Evolutionary conservation across 1,284 basidiomycete species (phyloP).

Genomic region (Cystobasidium slooffiae): DNA sequence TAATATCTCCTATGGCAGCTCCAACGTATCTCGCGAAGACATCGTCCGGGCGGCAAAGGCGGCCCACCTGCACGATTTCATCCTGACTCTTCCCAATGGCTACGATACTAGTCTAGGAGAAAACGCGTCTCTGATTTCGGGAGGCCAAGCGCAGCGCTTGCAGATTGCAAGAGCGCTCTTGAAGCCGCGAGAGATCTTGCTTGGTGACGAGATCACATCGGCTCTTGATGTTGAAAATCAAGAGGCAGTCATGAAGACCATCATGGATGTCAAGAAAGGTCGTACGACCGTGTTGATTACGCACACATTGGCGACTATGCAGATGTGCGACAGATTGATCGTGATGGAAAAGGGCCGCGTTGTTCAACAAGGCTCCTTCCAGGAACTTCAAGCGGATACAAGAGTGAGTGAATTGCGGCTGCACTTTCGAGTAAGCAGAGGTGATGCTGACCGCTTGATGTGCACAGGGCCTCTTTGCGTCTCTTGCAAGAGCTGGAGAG

Average conservation of each 20-base stretch:
- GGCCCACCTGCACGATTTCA: conserved; percentile 86
- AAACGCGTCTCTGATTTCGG: conserved; percentile 83
- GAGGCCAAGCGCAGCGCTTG: conserved; percentile 91
- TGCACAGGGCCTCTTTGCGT: conserved; percentile 64
- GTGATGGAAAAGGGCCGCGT: conserved; percentile 77
- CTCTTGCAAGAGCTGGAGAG: conserved; percentile 81
- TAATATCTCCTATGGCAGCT: conserved; percentile 79
- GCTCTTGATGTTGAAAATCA: conserved; percentile 85
- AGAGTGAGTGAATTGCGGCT: conserved; percentile 60
- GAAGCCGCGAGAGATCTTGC: conserved; percentile 72
- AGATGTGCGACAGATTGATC: conserved; percentile 84
- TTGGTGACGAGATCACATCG: conserved; percentile 92
- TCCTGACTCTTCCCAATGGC: conserved; percentile 74
- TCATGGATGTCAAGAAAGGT: conserved; percentile 67
- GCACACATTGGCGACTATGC: conserved; percentile 90
- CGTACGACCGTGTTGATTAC: conserved; percentile 89
- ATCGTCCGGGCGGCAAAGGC: conserved; percentile 71
- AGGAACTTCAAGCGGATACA: conserved; percentile 68
- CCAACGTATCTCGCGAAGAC: conserved; percentile 59
- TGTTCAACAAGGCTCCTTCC: conserved; percentile 77
- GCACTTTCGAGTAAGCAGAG: background rate
- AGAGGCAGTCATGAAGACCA: conserved; percentile 75
- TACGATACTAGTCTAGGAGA: conserved; percentile 88
- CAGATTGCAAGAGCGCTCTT: conserved; percentile 89
- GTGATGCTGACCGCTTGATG: background rate